Conservation (phyloP, 805 yeast genomes). For the Metschnikowia chrysomelidarum region DNA sequence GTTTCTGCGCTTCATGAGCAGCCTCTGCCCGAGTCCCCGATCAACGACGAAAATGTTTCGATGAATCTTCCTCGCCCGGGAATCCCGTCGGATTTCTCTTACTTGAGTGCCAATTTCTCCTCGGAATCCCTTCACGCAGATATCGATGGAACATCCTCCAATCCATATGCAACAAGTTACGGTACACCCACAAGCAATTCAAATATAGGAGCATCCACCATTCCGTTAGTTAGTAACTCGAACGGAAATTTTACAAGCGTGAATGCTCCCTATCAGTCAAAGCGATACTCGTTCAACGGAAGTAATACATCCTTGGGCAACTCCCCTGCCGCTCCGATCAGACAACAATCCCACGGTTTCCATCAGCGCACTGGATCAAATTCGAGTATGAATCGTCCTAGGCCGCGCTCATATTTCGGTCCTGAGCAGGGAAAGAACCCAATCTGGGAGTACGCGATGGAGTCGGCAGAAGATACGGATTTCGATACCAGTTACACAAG, state of each 20-base stretch:
- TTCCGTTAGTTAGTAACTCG: constrained; percentile 1
- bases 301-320: constrained; percentile 11
- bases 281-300: constrained; percentile 12
- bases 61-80: constrained; percentile 4
- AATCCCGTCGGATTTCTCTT: constrained; percentile 25
- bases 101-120: constrained; percentile 40
- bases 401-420: constrained; percentile 37
- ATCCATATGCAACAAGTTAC: no score
- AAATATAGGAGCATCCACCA: no score
- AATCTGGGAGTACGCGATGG: constrained; percentile 28
- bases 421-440: constrained; percentile 27
- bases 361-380: constrained; percentile 16
- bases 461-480: no score
- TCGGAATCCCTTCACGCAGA: constrained; percentile 29
- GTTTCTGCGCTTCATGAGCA: constrained; percentile 6
- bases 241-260: constrained; percentile 1
- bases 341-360: constrained; percentile 15
- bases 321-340: constrained; percentile 15
- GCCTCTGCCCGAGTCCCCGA: constrained; percentile 4
- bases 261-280: constrained; percentile 5
- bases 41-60: constrained; percentile 6
- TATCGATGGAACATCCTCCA: constrained; percentile 7
- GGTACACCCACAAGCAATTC: no score
- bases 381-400: constrained; percentile 17
- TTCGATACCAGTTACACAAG: no score